phyloP scores from a whole-genome alignment of 1,139 yeast genomes.

The Blastobotrys apis region DNA sequence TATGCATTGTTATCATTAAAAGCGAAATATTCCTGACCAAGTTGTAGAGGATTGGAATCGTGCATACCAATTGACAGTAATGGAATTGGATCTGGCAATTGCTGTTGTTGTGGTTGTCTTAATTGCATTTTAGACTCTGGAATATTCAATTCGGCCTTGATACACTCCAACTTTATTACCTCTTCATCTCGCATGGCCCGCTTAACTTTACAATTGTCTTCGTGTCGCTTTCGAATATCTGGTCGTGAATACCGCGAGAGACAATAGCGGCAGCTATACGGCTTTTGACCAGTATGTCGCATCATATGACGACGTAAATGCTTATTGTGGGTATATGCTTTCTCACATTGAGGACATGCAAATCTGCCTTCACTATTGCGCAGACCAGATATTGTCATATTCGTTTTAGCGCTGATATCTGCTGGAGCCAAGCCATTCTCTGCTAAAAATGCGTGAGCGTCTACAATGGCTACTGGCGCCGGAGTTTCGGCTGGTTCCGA shows the following conservation, averaged over 20 bases:
- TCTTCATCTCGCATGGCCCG: conserved; percentile 2
- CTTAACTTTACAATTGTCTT: conserved; percentile 22
- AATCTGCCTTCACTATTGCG: conserved; percentile 19
- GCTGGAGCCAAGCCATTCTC: too few species aligned
- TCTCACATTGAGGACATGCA: conserved; percentile 29
- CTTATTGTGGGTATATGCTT: conserved; percentile 32
- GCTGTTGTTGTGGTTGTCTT: not conserved
- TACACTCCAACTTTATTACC: not conserved
- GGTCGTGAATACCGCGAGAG: conserved; percentile 28
- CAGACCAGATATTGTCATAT: not conserved
- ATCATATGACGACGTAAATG: conserved; percentile 34
- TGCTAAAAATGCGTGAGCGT: too few species aligned
- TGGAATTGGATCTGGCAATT: not conserved
- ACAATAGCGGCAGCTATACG: conserved; percentile 30
- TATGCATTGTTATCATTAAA: not conserved
- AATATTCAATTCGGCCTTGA: not conserved
- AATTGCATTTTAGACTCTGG: too few species aligned
- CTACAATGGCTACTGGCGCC: too few species aligned
- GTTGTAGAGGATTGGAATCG: too few species aligned
- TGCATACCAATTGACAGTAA: too few species aligned
- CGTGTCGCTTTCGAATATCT: conserved; percentile 30
- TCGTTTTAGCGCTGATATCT: too few species aligned
- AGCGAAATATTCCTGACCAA: too few species aligned
- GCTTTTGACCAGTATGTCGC: conserved; percentile 32
- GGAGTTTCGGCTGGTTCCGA: too few species aligned